Percentiles rank a stretch among this genome's conserved stretches.
phyloP scores from a whole-genome alignment of 2,329 filamentous ascomycete species.

The Aschersonia sp. region DNA sequence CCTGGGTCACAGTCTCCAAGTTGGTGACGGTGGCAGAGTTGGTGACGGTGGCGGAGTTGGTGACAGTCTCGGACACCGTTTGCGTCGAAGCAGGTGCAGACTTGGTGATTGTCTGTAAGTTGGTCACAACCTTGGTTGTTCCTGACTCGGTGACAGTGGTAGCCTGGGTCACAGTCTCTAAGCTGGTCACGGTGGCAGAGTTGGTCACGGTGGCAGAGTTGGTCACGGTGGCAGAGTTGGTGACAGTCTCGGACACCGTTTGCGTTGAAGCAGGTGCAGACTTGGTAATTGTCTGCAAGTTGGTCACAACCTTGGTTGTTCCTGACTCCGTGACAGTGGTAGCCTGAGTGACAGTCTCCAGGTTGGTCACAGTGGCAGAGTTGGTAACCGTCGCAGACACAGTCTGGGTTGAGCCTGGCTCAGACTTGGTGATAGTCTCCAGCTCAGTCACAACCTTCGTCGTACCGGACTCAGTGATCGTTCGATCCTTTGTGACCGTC shows the following conservation, averaged over 20 bases:
- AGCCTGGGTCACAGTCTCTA: neutral
- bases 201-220: neutral
- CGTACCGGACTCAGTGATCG: no score
- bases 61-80: neutral
- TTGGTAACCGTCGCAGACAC: neutral
- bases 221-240: neutral
- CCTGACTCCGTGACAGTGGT: neutral
- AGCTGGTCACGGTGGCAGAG: neutral
- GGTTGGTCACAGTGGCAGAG: neutral
- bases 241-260: neutral
- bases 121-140: no score
- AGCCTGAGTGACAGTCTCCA: neutral
- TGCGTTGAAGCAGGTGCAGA: no score
- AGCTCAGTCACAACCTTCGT: no score
- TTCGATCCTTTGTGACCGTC: no score
- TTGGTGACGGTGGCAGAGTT: neutral
- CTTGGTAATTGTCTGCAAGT: no score
- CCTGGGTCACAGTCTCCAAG: neutral
- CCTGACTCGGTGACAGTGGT: neutral
- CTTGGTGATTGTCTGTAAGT: no score
- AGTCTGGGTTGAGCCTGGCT: neutral
- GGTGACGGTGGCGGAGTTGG: neutral
- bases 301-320: no score
- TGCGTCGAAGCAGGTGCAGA: neutral
- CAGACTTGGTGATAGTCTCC: no score